A percentile compares a stretch with the other conserved stretches of the same genome.
Conservation (phyloP, 1,284 basidiomycete genomes). For the Microbotryum intermedium region DNA sequence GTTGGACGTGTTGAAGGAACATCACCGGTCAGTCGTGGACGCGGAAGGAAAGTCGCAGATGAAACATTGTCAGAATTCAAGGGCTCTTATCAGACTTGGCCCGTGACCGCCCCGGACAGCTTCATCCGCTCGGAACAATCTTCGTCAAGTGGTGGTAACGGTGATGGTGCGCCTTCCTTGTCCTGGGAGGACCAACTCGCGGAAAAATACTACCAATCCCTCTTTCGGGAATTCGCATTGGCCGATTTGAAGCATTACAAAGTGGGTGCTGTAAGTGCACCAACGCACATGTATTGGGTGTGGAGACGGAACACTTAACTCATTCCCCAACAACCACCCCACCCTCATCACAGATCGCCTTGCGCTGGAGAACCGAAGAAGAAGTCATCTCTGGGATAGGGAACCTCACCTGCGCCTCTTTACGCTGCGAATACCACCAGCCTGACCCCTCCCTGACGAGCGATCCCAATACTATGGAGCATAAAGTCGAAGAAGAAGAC, state of each 20-base stretch:
- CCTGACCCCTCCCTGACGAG: conserved; percentile 20
- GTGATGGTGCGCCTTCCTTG: conserved; percentile 6
- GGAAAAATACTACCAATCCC: conserved; percentile 69
- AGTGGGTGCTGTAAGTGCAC: conserved; percentile 59
- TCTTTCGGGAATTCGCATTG: conserved; percentile 86
- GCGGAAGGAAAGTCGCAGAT: too few species aligned
- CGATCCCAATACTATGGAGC: conserved; percentile 40
- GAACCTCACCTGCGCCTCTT: conserved; percentile 63
- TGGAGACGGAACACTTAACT: not conserved
- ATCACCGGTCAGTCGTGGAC: conserved; percentile 38
- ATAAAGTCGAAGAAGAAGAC: conserved; percentile 42
- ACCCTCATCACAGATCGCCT: conserved; percentile 54
- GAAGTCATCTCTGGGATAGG: conserved; percentile 78
- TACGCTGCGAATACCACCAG: conserved; percentile 64
- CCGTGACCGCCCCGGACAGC: too few species aligned
- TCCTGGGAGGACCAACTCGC: conserved; percentile 51
- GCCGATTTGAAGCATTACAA: conserved; percentile 93
- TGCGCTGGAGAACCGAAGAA: conserved; percentile 81
- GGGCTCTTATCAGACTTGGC: too few species aligned
- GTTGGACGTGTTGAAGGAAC: conserved; percentile 45
- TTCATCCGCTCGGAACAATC: conserved; percentile 53
- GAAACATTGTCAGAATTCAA: too few species aligned
- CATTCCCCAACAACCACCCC: not conserved
- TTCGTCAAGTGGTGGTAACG: not conserved
- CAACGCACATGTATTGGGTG: not conserved